Evolutionary conservation across 148 eudicot species (phyloP), one percentile per base, ranked within the genome.

Genomic region (Rhododendron simsii): DNA sequence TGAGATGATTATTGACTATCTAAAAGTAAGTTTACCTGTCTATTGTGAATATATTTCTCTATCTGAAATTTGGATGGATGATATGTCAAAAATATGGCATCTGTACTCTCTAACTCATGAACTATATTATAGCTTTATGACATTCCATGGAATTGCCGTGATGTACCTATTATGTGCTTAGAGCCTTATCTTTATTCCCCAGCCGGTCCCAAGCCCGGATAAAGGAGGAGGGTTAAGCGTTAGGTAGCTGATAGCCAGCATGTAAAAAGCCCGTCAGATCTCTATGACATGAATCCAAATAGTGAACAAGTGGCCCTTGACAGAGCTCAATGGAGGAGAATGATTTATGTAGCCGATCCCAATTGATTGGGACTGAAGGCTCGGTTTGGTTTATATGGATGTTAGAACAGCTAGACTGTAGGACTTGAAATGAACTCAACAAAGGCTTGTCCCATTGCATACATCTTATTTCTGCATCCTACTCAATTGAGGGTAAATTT

Each of bases 1-100:
- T 78, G 94, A 94, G 81, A 94, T 94, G 99, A 91, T 98, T 75
- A 93, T 98, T 90, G 98, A 95, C 45, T 98, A 98, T 90, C 96
- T 98, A 57, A 98, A 94, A 93, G 99, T 98, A 88, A 91, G 86
- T 82, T 85, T 84, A 20, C 59, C 85, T 2, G 12, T 85, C 53
- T 81, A 39, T 53, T 45, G 35, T n/a, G n/a, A 76, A 8, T 15
- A 59, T 83, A 21, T 78, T 74, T 39, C n/a, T 41, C 55, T 37
- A 8, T 82, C 83, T 82, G 48, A 50, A 39, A 61, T 80, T 30
- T 73, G 65, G 10, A 8, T 51, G 47, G 79, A 28, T 85, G 37
- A 23, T 83, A 69, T 51, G 65, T 83, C 59, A 14, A 41, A 12
- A 80, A 39, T 75, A n/a, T 75, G 30, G 86, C 57, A 23, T 82